Base-by-base conservation (phyloP, 1,139 yeast species). In the Scheffersomyces illinoinensis region DNA sequence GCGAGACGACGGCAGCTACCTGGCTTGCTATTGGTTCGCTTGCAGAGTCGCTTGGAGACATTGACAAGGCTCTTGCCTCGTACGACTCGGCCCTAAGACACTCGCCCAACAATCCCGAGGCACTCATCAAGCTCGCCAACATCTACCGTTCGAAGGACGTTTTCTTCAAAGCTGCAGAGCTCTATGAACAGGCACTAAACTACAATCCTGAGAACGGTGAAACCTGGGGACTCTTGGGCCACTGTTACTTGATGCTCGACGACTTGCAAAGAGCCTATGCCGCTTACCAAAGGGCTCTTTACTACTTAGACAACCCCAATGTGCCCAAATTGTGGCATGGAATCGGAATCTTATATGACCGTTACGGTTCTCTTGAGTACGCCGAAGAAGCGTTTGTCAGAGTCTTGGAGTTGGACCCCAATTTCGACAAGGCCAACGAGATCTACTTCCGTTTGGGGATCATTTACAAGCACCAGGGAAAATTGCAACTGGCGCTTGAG, bases 261-360 rank as follows among this genome's bases (percentile, higher is more conserved):
- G 98, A 95, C 70, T 82, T 95, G 64, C 97, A 92, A 74, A 85
- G 97, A 66, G 98, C 98, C 2, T 95, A 95, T 73, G 90, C 95
- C 54, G 97, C 98, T 12, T 95, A 95, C 76, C 99, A 95, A 77
- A 92, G 96, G 71, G 98, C 99, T 1, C 81, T 95, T 59, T 90
- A 91, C 73, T 95, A 93, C 71, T 78, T 93, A 72, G 93, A 91
- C 64, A 93, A 95, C 71, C 97, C 98, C 55, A 92, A 93, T 67
- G 98, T 93, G 55, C 98, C 99, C 57, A 93, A 93, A 73, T 84
- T 93, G 66, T 95, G 99, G 98, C 98, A 95, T 74, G 99, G 99
- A 0, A 95, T 95, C 66, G 99, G 99, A 50, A 95, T 95, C 61
- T 81, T 95, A 61, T 95, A 95, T 73, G 99, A 95, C 73, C 83